Evolutionary conservation across 2,329 filamentous ascomycete species (phyloP).

Genomic region (Verticillium zaregamsianum): DNA sequence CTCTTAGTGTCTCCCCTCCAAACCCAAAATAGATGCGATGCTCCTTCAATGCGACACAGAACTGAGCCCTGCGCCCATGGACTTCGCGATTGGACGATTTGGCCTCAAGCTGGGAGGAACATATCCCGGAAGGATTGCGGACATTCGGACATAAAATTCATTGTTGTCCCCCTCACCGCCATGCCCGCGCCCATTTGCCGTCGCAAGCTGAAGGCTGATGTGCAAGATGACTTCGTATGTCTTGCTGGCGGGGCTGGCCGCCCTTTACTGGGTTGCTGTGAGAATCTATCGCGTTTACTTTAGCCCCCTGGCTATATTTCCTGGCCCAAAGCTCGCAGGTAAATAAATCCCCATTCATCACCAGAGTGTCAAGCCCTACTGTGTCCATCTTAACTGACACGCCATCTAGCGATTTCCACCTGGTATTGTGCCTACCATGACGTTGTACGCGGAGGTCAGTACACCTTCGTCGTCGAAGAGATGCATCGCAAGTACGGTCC

Average conservation of each 20-base stretch:
- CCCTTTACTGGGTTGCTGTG: background rate
- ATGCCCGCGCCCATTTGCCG: too few species aligned
- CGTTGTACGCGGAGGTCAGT: slow-evolving; percentile 34
- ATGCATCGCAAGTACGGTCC: slow-evolving; percentile 25
- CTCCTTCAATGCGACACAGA: too few species aligned
- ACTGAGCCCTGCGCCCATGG: too few species aligned
- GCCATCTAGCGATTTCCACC: slow-evolving; percentile 26
- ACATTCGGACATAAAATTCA: too few species aligned
- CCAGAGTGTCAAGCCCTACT: background rate
- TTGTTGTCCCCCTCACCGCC: too few species aligned
- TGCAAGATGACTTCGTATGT: background rate
- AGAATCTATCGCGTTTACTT: background rate
- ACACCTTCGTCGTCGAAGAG: slow-evolving; percentile 34
- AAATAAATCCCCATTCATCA: background rate
- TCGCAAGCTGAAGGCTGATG: too few species aligned
- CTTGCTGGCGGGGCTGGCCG: background rate
- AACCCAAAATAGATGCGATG: too few species aligned
- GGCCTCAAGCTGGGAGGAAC: too few species aligned
- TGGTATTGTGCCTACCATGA: slow-evolving; percentile 41
- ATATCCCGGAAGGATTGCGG: too few species aligned
- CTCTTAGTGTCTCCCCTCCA: too few species aligned
- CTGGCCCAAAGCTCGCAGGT: background rate
- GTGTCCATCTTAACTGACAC: background rate
- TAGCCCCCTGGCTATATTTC: background rate
- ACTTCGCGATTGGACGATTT: too few species aligned